These are phyloP conservation scores for Phytophthora ohioensis DNA, from an alignment of 352 stramenopile genomes.

Conservation along the genomic window DNA sequence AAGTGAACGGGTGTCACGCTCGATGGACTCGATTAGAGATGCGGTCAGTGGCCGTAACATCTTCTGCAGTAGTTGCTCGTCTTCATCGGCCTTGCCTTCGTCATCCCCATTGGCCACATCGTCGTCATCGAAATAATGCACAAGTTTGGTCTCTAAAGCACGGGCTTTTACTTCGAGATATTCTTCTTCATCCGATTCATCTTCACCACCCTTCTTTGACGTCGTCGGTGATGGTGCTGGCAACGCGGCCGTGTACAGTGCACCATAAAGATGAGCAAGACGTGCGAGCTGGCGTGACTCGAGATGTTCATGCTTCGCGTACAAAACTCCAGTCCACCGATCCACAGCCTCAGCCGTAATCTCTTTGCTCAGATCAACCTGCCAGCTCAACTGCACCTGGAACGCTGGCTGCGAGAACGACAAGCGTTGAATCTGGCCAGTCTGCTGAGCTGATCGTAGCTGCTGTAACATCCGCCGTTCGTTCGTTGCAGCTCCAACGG, in stretches of 20 bases:
- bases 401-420: constrained; percentile 63
- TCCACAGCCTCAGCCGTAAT: constrained; percentile 28
- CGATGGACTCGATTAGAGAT: constrained; percentile 59
- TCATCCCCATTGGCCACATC: constrained; percentile 9
- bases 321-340: constrained; percentile 57
- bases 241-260: constrained; percentile 51
- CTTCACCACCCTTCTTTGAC: constrained; percentile 8
- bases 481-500: constrained; percentile 38
- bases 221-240: constrained; percentile 20
- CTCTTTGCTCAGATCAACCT: constrained; percentile 4
- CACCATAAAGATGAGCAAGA: constrained; percentile 65
- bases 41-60: constrained; percentile 61
- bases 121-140: constrained; percentile 75
- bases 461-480: constrained; percentile 63
- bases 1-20: constrained; percentile 58
- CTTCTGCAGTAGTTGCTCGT: constrained; percentile 49
- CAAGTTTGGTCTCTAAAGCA: constrained; percentile 57
- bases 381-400: constrained; percentile 57
- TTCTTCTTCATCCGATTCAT: constrained; percentile 30
- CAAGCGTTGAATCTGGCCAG: constrained; percentile 67
- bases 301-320: constrained; percentile 64
- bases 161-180: constrained; percentile 41
- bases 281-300: constrained; percentile 67
- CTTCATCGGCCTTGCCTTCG: constrained; percentile 27
- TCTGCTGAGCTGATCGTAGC: constrained; percentile 57